A percentile compares a stretch with the other conserved stretches of the same genome.
Evolutionary conservation across 1,284 basidiomycete species (phyloP).

Genomic region (Abortiporus biennis): DNA sequence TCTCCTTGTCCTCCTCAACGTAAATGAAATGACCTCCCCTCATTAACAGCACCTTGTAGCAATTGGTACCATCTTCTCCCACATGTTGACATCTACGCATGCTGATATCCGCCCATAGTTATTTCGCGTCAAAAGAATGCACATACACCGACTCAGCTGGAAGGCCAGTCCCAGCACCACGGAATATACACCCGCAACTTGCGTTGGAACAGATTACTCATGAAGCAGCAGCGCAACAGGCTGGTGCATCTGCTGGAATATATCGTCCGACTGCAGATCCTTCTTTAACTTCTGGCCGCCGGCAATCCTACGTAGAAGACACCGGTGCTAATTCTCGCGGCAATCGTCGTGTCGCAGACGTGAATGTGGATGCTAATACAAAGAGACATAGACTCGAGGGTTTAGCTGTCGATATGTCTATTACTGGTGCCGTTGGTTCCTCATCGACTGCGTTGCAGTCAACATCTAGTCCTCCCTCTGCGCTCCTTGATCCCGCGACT

Average conservation of each 20-base stretch:
- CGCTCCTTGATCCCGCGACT: conserved; percentile 48
- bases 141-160: conserved; percentile 77
- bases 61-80: conserved; percentile 50
- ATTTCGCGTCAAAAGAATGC: conserved; percentile 74
- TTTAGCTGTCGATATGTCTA: conserved; percentile 2
- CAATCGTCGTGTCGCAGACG: conserved; percentile 10
- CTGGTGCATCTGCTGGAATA: neutral
- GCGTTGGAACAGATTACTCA: neutral
- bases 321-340: neutral
- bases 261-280: neutral
- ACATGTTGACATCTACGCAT: too few relatives aligned
- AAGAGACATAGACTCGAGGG: conserved; percentile 13
- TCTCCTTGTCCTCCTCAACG: conserved; percentile 11
- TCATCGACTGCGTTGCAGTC: conserved; percentile 18
- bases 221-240: neutral
- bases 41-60: conserved; percentile 62
- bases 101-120: conserved; percentile 49
- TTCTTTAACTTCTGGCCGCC: neutral
- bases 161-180: conserved; percentile 68
- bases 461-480: conserved; percentile 10
- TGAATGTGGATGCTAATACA: conserved; percentile 14
- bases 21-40: conserved; percentile 9
- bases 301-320: conserved; percentile 5
- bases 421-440: conserved; percentile 31
- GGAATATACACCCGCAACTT: conserved; percentile 14